Evolutionary conservation across 805 yeast species (phyloP).

Genomic region (Lachancea fermentati): DNA sequence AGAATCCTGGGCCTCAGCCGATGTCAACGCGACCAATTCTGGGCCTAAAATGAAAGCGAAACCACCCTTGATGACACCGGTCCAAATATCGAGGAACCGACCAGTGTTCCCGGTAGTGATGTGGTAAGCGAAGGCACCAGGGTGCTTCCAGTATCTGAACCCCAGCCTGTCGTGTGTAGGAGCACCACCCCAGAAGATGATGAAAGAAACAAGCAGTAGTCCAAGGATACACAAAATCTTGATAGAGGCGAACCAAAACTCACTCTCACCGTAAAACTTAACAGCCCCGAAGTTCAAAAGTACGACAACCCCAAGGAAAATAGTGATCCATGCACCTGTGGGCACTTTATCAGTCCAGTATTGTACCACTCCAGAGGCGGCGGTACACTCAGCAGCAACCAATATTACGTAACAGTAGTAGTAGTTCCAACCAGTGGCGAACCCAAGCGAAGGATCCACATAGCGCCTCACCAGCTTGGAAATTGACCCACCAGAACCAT

Average conservation of each 20-base stretch:
- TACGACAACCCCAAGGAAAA: constrained; percentile 44
- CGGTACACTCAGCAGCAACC: constrained; percentile 57
- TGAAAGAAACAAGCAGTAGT: constrained; percentile 39
- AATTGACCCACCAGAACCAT: constrained; percentile 43
- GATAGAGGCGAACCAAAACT: constrained; percentile 38
- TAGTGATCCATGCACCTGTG: constrained; percentile 55
- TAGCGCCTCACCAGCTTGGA: constrained; percentile 56
- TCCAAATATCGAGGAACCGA: constrained; percentile 57
- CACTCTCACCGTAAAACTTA: constrained; percentile 39
- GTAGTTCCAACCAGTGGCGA: constrained; percentile 57
- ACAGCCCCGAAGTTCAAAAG: constrained; percentile 49
- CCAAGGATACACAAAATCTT: constrained; percentile 44
- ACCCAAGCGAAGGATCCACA: constrained; percentile 52
- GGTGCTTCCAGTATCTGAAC: constrained; percentile 59
- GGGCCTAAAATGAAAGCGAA: constrained; percentile 61
- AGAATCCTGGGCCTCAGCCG: constrained; percentile 56
- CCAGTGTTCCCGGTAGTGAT: constrained; percentile 51
- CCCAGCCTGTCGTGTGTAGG: constrained; percentile 49
- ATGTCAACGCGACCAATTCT: constrained; percentile 53
- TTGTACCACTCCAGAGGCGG: constrained; percentile 56
- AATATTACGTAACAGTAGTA: constrained; percentile 44
- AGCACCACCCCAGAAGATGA: constrained; percentile 48
- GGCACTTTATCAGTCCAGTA: constrained; percentile 54
- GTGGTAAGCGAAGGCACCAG: constrained; percentile 53
- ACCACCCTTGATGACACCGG: constrained; percentile 57